Percentiles rank a stretch among this genome's conserved stretches.
Conservation (phyloP, 768 basidiomycete genomes). For the Vararia minispora region DNA sequence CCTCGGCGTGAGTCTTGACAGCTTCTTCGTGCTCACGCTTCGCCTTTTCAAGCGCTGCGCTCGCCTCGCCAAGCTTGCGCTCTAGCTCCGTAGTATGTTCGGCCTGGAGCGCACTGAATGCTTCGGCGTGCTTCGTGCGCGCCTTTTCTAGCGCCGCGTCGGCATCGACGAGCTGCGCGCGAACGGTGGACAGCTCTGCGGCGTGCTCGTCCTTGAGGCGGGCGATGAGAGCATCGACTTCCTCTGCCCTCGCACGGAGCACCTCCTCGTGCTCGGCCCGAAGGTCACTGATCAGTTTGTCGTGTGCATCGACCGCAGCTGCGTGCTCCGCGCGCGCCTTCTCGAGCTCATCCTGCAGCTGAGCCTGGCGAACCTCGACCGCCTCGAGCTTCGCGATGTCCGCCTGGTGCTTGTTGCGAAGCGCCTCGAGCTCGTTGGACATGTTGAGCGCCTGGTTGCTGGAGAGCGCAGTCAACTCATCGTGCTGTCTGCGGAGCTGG, state of each 20-base stretch:
- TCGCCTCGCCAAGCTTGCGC: slow-evolving; percentile 43
- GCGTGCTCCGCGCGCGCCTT: slow-evolving; percentile 39
- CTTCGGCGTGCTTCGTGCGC: slow-evolving; percentile 46
- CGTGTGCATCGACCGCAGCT: slow-evolving; percentile 35
- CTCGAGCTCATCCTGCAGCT: slow-evolving; percentile 39
- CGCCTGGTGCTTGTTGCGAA: slow-evolving; percentile 50
- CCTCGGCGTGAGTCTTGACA: slow-evolving; percentile 40
- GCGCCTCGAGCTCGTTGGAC: slow-evolving; percentile 73
- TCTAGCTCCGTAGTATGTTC: slow-evolving; percentile 32
- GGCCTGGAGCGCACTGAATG: slow-evolving; percentile 42
- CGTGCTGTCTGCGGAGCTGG: slow-evolving; percentile 67
- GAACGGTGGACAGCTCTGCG: slow-evolving; percentile 21
- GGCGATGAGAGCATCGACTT: slow-evolving; percentile 30
- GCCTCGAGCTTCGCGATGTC: slow-evolving; percentile 41
- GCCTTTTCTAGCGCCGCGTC: slow-evolving; percentile 21
- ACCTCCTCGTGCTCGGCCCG: slow-evolving; percentile 33
- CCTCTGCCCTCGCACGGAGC: slow-evolving; percentile 29
- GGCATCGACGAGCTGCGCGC: slow-evolving; percentile 21
- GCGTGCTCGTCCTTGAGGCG: slow-evolving; percentile 42
- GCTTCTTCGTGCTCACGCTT: slow-evolving; percentile 41
- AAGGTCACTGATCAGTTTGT: too few species aligned
- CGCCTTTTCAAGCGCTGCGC: slow-evolving; percentile 33
- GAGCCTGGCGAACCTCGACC: slow-evolving; percentile 44
- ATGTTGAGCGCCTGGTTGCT: slow-evolving; percentile 86
- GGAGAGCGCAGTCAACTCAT: slow-evolving; percentile 70